Base-by-base conservation (phyloP, 2,329 filamentous ascomycete species). In the Monilinia fructigena region DNA sequence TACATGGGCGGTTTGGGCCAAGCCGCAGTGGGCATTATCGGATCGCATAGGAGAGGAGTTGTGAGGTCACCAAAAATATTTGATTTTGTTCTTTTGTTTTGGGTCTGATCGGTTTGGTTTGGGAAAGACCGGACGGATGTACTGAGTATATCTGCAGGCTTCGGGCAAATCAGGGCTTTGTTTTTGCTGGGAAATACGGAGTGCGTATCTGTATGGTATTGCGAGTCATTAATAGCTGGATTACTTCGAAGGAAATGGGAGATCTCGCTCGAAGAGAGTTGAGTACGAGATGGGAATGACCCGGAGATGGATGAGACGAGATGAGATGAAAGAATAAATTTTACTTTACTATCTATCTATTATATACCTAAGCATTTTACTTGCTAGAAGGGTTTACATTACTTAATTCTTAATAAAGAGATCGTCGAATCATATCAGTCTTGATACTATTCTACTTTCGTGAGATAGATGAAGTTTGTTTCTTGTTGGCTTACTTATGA, bases 11-110 rank as follows among this genome's bases (percentile, higher is more conserved):
- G 56, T 60, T 35, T 42, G 40, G 56, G 56, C 45, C 20, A 60
- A 38, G 42, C 56, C 56, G 56, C 45, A 60, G n/a, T 50, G 56
- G 42, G 45, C 28, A 60, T 50, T 38, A 60, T 50, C 50, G 45
- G 56, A 38, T 60, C 56, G 45, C 56, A 60, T 60, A 50, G 45
- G 56, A 60, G 56, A 60, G 56, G 56, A 60, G 56, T 60, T 60
- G 56, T 38, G 7, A 47, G 56, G 56, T 60, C 28, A 60, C 28
- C 56, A 50, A 60, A 60, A 60, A 60, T 26, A 26, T n/a, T 2
- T 60, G 16, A 11, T 50, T 38, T 48, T 55, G n/a, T 60, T 60
- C 45, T 18, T 50, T 60, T 60, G 42, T 60, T 50, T 50, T 35
- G 28, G 42, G 45, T 60, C 26, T 60, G 28, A 31, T 35, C 28